These are phyloP conservation scores for Letharia lupina DNA, from an alignment of 495 filamentous ascomycete species.

Conservation along the genomic window DNA sequence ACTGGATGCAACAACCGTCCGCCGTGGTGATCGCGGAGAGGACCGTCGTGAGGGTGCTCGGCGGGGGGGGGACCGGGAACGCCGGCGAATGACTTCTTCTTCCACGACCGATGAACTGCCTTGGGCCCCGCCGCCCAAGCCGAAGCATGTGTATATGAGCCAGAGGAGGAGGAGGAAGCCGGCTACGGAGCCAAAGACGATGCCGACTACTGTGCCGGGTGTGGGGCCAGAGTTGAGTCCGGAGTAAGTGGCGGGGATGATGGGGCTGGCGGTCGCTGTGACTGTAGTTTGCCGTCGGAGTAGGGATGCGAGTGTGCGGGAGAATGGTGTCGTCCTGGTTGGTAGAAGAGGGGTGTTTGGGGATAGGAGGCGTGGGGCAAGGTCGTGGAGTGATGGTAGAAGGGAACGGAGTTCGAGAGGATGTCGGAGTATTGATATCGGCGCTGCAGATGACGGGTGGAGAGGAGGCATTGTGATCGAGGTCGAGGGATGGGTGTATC, in stretches of 20 bases:
- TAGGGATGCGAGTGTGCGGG: slow-evolving; percentile 21
- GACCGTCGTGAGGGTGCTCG: slow-evolving; percentile 16
- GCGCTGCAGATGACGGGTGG: not conserved
- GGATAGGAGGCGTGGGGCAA: slow-evolving; percentile 14
- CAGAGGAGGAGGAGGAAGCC: slow-evolving; percentile 72
- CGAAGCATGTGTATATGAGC: slow-evolving; percentile 61
- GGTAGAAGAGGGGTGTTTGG: slow-evolving; percentile 4
- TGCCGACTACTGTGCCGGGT: slow-evolving; percentile 71
- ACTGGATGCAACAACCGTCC: slow-evolving; percentile 20
- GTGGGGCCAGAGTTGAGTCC: slow-evolving; percentile 48
- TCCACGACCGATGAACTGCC: slow-evolving; percentile 28
- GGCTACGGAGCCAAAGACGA: slow-evolving; percentile 73
- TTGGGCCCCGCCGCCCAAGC: slow-evolving; percentile 38
- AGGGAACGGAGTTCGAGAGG: slow-evolving; percentile 19
- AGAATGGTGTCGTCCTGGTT: slow-evolving; percentile 8
- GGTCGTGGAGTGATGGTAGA: slow-evolving; percentile 15
- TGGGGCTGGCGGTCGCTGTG: slow-evolving; percentile 23
- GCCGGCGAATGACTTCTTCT: slow-evolving; percentile 27
- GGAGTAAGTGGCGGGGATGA: slow-evolving; percentile 64
- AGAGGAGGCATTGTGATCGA: slow-evolving; percentile 18
- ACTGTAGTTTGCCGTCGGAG: slow-evolving; percentile 22
- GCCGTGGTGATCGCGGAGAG: slow-evolving; percentile 24
- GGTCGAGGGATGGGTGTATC: not conserved
- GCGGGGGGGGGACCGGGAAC: slow-evolving; percentile 24
- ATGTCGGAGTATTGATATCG: slow-evolving; percentile 16